phyloP scores from a whole-genome alignment of 192 early-diverging fungal species.

The Helicostylum pulchrum region DNA sequence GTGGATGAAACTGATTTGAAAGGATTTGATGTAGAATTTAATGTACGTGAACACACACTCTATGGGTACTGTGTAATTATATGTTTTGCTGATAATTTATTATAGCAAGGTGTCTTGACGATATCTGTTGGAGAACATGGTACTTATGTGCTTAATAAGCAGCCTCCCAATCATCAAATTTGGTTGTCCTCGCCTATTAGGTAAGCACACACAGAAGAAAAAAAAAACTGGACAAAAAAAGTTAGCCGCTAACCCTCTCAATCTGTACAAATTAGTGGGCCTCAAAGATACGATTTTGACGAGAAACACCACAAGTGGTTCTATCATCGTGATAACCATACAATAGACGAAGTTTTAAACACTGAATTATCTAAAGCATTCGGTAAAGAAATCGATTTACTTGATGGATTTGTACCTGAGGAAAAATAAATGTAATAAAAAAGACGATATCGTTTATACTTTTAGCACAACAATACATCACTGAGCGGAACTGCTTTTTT shows the following conservation, averaged over 20 bases:
- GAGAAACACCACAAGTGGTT: conserved; percentile 62
- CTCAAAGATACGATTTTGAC: conserved; percentile 83
- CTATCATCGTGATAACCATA: conserved; percentile 66
- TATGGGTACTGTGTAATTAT: too few species aligned
- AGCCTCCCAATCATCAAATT: conserved; percentile 97
- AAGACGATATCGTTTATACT: neutral
- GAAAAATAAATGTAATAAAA: neutral
- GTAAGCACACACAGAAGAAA: conserved; percentile 17
- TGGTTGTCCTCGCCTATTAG: conserved; percentile 91
- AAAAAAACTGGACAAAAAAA: neutral
- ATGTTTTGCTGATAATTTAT: conserved; percentile 9
- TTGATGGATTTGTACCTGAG: conserved; percentile 25
- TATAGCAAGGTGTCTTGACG: conserved; percentile 80
- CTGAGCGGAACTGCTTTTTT: too few species aligned
- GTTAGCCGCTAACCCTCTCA: neutral
- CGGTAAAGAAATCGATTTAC: conserved; percentile 41
- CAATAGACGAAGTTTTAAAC: conserved; percentile 64
- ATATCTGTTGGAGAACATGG: conserved; percentile 71
- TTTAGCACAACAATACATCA: too few species aligned
- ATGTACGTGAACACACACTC: conserved; percentile 54
- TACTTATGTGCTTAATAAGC: conserved; percentile 97
- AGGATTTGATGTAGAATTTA: conserved; percentile 80
- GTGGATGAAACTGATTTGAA: conserved; percentile 65
- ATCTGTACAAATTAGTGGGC: conserved; percentile 56
- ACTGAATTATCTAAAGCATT: conserved; percentile 61